Base-by-base conservation (phyloP, 2,329 filamentous ascomycete genomes). In the Rhytidhysteron rufulum region DNA sequence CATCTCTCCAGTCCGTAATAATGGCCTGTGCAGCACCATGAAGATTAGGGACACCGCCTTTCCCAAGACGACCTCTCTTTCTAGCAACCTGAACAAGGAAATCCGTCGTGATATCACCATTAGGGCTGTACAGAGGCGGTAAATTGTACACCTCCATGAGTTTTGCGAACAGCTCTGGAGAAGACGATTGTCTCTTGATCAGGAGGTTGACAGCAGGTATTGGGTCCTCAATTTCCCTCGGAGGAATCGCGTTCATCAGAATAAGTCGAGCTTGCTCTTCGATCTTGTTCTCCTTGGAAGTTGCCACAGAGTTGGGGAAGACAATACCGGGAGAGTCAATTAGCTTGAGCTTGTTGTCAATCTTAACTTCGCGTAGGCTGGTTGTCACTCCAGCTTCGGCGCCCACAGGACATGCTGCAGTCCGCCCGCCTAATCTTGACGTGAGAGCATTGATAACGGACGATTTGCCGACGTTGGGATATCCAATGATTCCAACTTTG, bases 1-100 rank as follows among this genome's bases (percentile, higher is more conserved):
- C 91, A 63, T 97, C 91, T 53, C 93, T 80, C 88, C 93, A 95
- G 71, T 98, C 93, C n/a, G 83, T 93, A 42, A 98, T 82, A 41
- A 98, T 90, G 1, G 88, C 85, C 78, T 93, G 91, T 48, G 91
- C 93, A 6, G 93, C 91, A 39, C 86, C 83, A 51, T 82, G 76
- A 43, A 97, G 67, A 66, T 97, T 98, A 31, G 93, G 93, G 13
- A 97, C 78, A 47, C 93, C 93, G 16, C 91, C 90, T 53, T 86
- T 85, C 37, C 91, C 88, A 13, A 98, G 75, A 42, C 93, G 77
- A 39, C 93, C 93, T 45, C 93, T 80, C 74, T 95, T 96, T 57
- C 93, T 80, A 4, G 93, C 93, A 10, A 98, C 91, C 64, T 98
- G 91, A 39, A 97, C 82, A 25, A 98, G 70, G 71, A 97, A 97